Conservation (phyloP, 345 rosid species). For the Hirschfeldia incana region DNA sequence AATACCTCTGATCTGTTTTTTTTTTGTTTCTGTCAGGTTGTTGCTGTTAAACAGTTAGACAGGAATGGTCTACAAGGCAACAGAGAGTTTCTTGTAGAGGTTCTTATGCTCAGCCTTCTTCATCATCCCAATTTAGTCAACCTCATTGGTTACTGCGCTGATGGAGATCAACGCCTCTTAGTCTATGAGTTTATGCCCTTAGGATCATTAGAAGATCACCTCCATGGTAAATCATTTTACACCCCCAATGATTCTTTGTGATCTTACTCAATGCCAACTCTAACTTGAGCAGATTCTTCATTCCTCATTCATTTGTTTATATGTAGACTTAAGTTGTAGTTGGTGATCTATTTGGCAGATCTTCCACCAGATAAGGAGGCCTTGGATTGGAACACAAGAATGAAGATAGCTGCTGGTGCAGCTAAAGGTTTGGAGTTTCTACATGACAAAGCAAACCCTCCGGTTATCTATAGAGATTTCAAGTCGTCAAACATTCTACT, state of each 20-base stretch:
- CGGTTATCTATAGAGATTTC: constrained; percentile 94
- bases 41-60: constrained; percentile 96
- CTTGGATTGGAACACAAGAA: constrained; percentile 90
- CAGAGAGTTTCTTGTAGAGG: constrained; percentile 96
- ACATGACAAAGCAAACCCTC: constrained; percentile 93
- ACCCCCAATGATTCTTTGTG: constrained; percentile 6
- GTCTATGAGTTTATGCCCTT: constrained; percentile 96
- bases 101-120: constrained; percentile 97
- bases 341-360: constrained; percentile 37
- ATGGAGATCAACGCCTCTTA: constrained; percentile 97
- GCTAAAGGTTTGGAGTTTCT: constrained; percentile 94
- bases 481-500: constrained; percentile 94
- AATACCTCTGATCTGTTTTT: constrained; percentile 9
- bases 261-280: constrained; percentile 33
- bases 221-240: constrained; percentile 61
- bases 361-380: constrained; percentile 92
- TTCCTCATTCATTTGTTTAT: constrained; percentile 18
- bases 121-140: constrained; percentile 95
- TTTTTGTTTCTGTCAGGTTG: constrained; percentile 54
- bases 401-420: constrained; percentile 99
- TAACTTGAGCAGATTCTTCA: constrained; percentile 22
- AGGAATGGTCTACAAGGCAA: constrained; percentile 97
- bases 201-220: constrained; percentile 98
- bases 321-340: constrained; percentile 22
- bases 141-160: constrained; percentile 97